A percentile compares a stretch with the other conserved stretches of the same genome.
Evolutionary conservation across 2,329 filamentous ascomycete genomes (phyloP).

Genomic region (Calonectria hongkongensis): DNA sequence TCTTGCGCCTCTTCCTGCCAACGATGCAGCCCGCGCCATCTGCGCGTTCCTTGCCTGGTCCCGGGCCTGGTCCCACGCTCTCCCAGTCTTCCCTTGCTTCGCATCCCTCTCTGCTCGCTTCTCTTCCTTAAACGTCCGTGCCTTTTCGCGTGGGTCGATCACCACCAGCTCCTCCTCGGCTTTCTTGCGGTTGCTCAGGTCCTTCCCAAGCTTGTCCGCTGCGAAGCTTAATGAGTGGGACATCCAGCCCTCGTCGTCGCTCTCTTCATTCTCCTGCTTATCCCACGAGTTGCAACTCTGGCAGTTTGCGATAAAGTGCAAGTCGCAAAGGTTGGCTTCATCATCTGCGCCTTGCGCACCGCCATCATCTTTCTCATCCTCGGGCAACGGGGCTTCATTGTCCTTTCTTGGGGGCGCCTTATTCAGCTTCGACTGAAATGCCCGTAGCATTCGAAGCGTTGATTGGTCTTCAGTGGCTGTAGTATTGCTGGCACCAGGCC

Average conservation of each 20-base stretch:
- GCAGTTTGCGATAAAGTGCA: constrained; percentile 97
- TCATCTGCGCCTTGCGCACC: constrained; percentile 67
- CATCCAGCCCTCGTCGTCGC: constrained; percentile 86
- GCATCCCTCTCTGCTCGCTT: constrained; percentile 76
- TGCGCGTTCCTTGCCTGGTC: constrained; percentile 73
- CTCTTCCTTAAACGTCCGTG: constrained; percentile 81
- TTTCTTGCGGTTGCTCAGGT: constrained; percentile 91
- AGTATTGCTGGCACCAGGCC: constrained; percentile 72
- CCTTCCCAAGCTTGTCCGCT: constrained; percentile 93
- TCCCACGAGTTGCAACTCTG: constrained; percentile 94
- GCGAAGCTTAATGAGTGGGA: constrained; percentile 89
- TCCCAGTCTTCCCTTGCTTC: constrained; percentile 70
- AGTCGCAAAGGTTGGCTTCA: constrained; percentile 87
- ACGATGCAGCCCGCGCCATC: constrained; percentile 70
- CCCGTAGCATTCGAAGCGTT: constrained; percentile 82
- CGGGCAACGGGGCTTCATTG: constrained; percentile 35
- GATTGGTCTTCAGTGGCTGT: constrained; percentile 76
- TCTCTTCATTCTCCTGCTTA: constrained; percentile 75
- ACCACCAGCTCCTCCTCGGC: constrained; percentile 94
- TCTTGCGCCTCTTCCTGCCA: constrained; percentile 74
- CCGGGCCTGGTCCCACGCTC: constrained; percentile 72
- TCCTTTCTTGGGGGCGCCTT: constrained; percentile 66
- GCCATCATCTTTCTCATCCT: constrained; percentile 53
- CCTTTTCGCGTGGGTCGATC: constrained; percentile 92
- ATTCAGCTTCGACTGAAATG: constrained; percentile 87